Evolutionary conservation across 768 basidiomycete genomes (phyloP), one percentile per base, ranked within the genome.

Genomic region (Dioszegia hungarica): DNA sequence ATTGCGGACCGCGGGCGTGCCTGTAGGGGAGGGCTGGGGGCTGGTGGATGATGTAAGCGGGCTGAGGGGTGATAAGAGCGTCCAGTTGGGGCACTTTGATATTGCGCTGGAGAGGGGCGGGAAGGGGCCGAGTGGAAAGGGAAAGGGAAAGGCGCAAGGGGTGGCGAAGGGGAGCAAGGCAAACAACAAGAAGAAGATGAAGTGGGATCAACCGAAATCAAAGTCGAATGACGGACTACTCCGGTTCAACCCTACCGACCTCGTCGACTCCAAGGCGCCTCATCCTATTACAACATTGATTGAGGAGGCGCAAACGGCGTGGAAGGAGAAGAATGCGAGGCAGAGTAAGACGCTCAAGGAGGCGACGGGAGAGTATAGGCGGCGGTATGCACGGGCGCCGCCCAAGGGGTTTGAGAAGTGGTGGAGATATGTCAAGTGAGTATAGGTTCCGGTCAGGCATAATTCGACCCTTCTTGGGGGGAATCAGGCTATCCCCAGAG

Each of bases 341-440:
- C 78, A 77, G 24, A 80, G 80, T 44, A 74, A 50, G 25, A 78
- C 78, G 0, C 64, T 81, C 6, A 67, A 67, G 0, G 66, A 77
- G 45, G 80, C 80, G 0, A 75, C 78, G 0, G 54, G 57, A 8
- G 80, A 81, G 55, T 81, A 81, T 52, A 65, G 57, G 31, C 70
- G 77, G 12, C 44, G 70, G 50, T 60, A 72, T 57, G 41, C 49
- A 22, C 54, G 61, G 37, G 50, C 61, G 3, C 80, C 80, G 0
- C 80, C 80, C 5, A 73, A 66, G 33, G 81, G 81, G 1, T 81
- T 81, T 55, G 79, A 81, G 27, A 76, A 76, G 31, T 81, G 80
- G 80, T 81, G 63, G 61, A 48, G 27, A n/a, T 66, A 62, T 37
- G 95, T 72, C 92, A 95, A 51, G 67, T 72, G 59, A 60, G 67